phyloP scores from a whole-genome alignment of 805 yeast species.

The Candida vartiovaarae region DNA sequence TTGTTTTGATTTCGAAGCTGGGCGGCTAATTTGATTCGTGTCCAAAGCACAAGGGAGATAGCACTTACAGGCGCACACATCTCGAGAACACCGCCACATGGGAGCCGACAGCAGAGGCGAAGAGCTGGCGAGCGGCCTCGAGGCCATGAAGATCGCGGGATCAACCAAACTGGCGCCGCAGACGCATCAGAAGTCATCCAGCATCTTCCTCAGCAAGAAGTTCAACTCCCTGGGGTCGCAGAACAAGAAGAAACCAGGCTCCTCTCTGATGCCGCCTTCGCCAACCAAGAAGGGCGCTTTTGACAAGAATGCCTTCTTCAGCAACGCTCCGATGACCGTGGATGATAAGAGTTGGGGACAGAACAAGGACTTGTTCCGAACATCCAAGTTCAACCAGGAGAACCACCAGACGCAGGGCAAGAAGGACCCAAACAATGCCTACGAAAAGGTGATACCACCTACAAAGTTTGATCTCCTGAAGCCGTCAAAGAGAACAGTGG shows the following conservation, averaged over 20 bases:
- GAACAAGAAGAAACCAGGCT: constrained; percentile 3
- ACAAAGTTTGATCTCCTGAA: background rate
- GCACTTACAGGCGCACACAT: too few species aligned
- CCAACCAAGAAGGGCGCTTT: background rate
- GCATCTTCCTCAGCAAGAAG: constrained; percentile 17
- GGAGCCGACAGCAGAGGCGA: too few species aligned
- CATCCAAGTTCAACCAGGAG: constrained; percentile 2
- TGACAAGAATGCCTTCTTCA: constrained; percentile 14
- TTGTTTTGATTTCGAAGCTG: constrained; percentile 1
- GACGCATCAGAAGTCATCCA: constrained; percentile 12
- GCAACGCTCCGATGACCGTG: constrained; percentile 16
- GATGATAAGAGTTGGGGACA: constrained; percentile 20
- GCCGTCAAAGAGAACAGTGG: constrained; percentile 1
- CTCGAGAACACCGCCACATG: too few species aligned
- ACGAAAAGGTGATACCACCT: background rate
- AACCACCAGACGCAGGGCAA: background rate
- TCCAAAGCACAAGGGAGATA: too few species aligned
- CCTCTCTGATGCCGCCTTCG: too few species aligned
- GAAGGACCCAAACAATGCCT: background rate
- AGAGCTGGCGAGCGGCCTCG: constrained; percentile 1
- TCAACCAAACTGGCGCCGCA: constrained; percentile 9
- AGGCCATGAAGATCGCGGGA: constrained; percentile 10
- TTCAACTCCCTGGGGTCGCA: constrained; percentile 11
- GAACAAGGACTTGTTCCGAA: constrained; percentile 6
- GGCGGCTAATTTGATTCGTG: background rate